phyloP scores from a whole-genome alignment of 1,284 basidiomycete genomes.

The Anthracocystis walkeri region DNA sequence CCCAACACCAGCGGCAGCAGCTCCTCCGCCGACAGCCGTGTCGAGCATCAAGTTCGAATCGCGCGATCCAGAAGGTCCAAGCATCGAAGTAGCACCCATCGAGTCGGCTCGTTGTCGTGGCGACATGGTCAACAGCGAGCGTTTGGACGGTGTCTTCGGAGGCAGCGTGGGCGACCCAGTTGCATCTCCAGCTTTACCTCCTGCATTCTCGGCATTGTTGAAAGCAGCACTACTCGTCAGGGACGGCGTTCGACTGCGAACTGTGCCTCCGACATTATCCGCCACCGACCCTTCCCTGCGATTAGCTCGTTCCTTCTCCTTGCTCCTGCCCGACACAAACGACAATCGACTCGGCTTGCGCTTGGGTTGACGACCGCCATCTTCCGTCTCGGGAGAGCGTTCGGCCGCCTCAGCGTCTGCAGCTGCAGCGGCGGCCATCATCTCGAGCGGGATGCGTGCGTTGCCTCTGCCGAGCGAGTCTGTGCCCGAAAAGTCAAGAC shows the following conservation, averaged over 20 bases:
- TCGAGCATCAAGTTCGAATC: slow-evolving; percentile 45
- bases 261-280: slow-evolving; percentile 29
- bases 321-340: slow-evolving; percentile 47
- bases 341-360: slow-evolving; percentile 58
- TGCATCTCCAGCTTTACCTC: slow-evolving; percentile 1
- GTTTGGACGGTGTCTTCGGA: slow-evolving; percentile 39
- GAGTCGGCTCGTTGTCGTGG: slow-evolving; percentile 52
- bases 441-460: slow-evolving; percentile 52
- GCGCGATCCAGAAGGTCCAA: slow-evolving; percentile 27
- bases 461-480: slow-evolving; percentile 57
- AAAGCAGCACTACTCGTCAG: slow-evolving; percentile 28
- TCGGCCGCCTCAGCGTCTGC: slow-evolving; percentile 31
- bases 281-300: slow-evolving; percentile 29
- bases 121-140: slow-evolving; percentile 24
- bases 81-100: slow-evolving; percentile 41
- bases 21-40: background rate
- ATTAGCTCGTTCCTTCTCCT: slow-evolving; percentile 38
- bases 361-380: slow-evolving; percentile 29
- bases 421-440: slow-evolving; percentile 29
- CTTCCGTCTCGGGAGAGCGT: slow-evolving; percentile 22
- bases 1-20: slow-evolving; percentile 3
- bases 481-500: slow-evolving; percentile 76
- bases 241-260: slow-evolving; percentile 31
- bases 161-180: slow-evolving; percentile 21
- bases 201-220: slow-evolving; percentile 9